Base-by-base conservation (phyloP, 805 yeast genomes). In the Wickerhamomyces silvicola region DNA sequence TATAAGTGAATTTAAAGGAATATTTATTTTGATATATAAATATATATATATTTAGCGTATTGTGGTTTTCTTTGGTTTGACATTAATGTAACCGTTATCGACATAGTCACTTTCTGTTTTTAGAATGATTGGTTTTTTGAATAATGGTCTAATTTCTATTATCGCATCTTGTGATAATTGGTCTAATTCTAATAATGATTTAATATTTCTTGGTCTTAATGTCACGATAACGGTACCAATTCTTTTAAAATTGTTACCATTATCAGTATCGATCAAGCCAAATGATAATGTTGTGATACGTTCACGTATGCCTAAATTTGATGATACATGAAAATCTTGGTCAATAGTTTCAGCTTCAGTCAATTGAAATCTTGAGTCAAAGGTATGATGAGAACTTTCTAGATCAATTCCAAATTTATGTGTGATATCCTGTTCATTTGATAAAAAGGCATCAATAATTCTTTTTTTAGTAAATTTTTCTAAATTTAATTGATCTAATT, bases 331-430 rank as follows among this genome's bases (percentile, higher is more conserved):
- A 16, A 39, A 30, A 27, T 44, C 46, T 22, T 41, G 45, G 24
- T 48, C 53, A 24, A 46, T 26, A 6, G 44, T 30, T 28, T 44
- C 50, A 4, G 37, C 18, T 2, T 30, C 29, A 2, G 42, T 35
- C 7, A 49, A 8, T 18, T 22, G 27, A 2, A 50, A 28, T 14
- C 44, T 33, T 3, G 45, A 21, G 5, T 28, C 30, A 4, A 38
- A 24, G 10, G 35, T 19, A 19, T 37, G 41, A 14, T 38, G 32
- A 12, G 34, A 29, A 16, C 28, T 12, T 10, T 27, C 27, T 4
- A 5, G 6, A 1, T 18, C 22, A 2, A 39, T 1, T 2, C 39
- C 41, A n/a, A 51, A 20, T 2, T 14, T 18, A 3, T 35, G 27
- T 6, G 27, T n/a, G 5, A 51, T 35, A 2, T 35, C 39, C 4